Percentiles rank a stretch among this genome's conserved stretches.
phyloP scores from a whole-genome alignment of 306 rosid genomes.

The Pueraria montana region DNA sequence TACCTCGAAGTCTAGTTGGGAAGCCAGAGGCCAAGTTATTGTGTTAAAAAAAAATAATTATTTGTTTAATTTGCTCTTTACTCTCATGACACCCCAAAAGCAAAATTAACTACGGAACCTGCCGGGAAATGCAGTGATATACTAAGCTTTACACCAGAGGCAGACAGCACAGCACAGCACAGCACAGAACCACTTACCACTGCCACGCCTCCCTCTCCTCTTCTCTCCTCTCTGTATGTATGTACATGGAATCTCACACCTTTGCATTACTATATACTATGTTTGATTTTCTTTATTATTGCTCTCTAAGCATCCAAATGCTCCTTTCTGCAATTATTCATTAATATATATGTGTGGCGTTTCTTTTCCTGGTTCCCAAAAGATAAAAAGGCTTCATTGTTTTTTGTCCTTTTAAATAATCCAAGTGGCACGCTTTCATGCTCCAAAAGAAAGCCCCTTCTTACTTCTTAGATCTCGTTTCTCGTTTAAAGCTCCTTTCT shows the following conservation, averaged over 20 bases:
- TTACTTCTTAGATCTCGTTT: slow-evolving; percentile 36
- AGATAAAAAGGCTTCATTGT: slow-evolving; percentile 50
- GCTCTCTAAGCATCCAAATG: slow-evolving; percentile 34
- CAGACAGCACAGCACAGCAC: neutral
- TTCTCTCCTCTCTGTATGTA: neutral
- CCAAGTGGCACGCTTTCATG: slow-evolving; percentile 50
- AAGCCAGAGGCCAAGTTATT: no score
- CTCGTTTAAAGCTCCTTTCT: slow-evolving; percentile 60
- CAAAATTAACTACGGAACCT: slow-evolving; percentile 2
- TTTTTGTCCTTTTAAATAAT: slow-evolving; percentile 48
- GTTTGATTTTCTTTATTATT: neutral
- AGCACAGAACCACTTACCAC: slow-evolving; percentile 16
- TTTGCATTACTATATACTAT: slow-evolving; percentile 4
- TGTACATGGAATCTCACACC: slow-evolving; percentile 57
- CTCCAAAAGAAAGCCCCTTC: slow-evolving; percentile 11
- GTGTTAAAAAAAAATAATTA: no score
- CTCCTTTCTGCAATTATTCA: slow-evolving; percentile 33
- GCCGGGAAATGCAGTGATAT: neutral
- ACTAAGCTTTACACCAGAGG: slow-evolving; percentile 29
- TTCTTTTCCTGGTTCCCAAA: slow-evolving; percentile 44
- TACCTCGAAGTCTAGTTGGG: no score
- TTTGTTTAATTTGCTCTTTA: slow-evolving; percentile 23
- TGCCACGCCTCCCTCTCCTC: neutral
- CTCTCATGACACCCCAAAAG: neutral
- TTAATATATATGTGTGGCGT: neutral